These are phyloP conservation scores for Ichthyophthirius multifiliis DNA, from an alignment of 169 alveolate species.

Conservation along the genomic window DNA sequence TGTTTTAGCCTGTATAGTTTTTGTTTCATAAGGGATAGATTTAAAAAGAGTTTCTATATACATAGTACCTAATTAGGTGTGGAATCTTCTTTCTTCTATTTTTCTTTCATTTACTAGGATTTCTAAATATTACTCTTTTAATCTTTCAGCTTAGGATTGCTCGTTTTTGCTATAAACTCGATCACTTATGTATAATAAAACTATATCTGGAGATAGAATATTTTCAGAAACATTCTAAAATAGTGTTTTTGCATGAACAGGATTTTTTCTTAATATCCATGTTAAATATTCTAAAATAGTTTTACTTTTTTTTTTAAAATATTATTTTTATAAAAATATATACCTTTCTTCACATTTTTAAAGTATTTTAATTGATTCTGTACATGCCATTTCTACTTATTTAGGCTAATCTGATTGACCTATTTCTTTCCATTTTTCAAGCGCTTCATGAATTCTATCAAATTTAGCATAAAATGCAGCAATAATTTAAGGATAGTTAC, in stretches of 20 bases:
- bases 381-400: neutral
- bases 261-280: neutral
- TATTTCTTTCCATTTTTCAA: neutral
- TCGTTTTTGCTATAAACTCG: neutral
- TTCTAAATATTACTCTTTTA: neutral
- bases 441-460: conserved; percentile 2
- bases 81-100: conserved; percentile 2
- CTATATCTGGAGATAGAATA: neutral
- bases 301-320: neutral
- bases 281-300: neutral
- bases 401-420: neutral
- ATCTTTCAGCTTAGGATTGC: neutral
- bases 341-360: neutral
- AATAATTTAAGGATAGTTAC: neutral
- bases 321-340: neutral
- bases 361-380: neutral
- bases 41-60: neutral
- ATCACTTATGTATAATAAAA: neutral
- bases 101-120: neutral
- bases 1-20: neutral
- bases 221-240: neutral
- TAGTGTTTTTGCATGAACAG: neutral
- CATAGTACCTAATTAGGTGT: neutral
- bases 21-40: neutral
- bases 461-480: neutral